These are phyloP conservation scores for Shiraia sp. DNA, from an alignment of 2,329 filamentous ascomycete genomes.

Conservation along the genomic window DNA sequence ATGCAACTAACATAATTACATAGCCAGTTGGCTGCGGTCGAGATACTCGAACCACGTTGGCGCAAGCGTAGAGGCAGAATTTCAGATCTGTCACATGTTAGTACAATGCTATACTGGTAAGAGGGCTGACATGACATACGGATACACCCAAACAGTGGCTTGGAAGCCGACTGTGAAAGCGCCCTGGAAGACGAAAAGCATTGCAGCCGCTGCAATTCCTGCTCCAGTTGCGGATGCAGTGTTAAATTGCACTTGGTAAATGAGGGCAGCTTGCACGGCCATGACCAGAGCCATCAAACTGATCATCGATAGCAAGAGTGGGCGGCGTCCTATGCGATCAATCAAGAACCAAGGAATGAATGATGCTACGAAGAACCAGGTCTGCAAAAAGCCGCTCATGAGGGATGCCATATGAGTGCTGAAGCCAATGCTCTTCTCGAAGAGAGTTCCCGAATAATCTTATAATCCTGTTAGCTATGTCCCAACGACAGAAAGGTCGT, in stretches of 20 bases:
- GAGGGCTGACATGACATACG: neutral
- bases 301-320: conserved; percentile 19
- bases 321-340: conserved; percentile 16
- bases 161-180: conserved; percentile 23
- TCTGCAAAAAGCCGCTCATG: conserved; percentile 22
- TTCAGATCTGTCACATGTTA: conserved; percentile 3
- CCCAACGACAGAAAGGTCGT: fast-evolving
- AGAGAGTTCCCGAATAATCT: conserved; percentile 21
- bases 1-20: conserved; percentile 10
- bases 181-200: conserved; percentile 22
- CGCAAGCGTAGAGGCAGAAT: conserved; percentile 12
- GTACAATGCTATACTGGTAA: neutral
- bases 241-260: conserved; percentile 20
- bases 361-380: conserved; percentile 22
- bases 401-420: conserved; percentile 17
- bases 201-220: conserved; percentile 18
- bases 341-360: conserved; percentile 22
- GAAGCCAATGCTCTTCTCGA: conserved; percentile 21
- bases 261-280: conserved; percentile 21
- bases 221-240: conserved; percentile 14
- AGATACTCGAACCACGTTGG: conserved; percentile 12
- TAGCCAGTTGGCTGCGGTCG: conserved; percentile 14
- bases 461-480: neutral
- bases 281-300: conserved; percentile 21
- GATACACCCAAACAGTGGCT: conserved; percentile 18